Evolutionary conservation across 2,329 filamentous ascomycete species (phyloP).

Genomic region (Cladosporium austrohemisphaericum): DNA sequence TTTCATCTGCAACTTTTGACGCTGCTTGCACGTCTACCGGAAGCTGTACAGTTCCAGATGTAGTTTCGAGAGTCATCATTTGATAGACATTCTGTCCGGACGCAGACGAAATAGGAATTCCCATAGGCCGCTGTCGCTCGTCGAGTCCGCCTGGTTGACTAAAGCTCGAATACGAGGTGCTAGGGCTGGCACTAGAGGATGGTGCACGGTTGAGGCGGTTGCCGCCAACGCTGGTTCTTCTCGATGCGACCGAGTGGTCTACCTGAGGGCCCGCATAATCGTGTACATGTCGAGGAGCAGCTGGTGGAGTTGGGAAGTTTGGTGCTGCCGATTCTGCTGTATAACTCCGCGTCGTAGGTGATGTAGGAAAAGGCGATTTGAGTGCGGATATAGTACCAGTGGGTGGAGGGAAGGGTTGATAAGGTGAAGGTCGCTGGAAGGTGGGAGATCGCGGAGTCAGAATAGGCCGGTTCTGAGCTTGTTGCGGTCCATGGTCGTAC

Average conservation of each 20-base stretch:
- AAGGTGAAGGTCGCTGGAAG: conserved; percentile 48
- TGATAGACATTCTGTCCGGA: conserved; percentile 46
- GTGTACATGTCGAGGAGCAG: conserved; percentile 36
- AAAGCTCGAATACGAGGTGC: conserved; percentile 41
- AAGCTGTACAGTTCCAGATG: conserved; percentile 54
- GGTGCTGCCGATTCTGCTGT: conserved; percentile 45
- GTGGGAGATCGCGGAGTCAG: conserved; percentile 57
- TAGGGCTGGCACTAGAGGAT: conserved; percentile 43
- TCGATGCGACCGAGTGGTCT: conserved; percentile 37
- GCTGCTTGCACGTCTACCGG: conserved; percentile 77
- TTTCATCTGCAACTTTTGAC: conserved; percentile 79
- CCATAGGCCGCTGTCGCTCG: conserved; percentile 33
- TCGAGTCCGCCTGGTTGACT: conserved; percentile 6
- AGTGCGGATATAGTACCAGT: conserved; percentile 49
- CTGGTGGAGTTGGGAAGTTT: conserved; percentile 46
- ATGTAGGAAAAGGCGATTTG: conserved; percentile 46
- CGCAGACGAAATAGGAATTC: conserved; percentile 45
- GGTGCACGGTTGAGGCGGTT: conserved; percentile 20
- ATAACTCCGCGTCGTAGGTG: conserved; percentile 31
- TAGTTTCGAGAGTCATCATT: conserved; percentile 52
- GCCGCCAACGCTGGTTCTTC: conserved; percentile 34
- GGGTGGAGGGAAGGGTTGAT: conserved; percentile 42
- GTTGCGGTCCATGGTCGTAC: neutral
- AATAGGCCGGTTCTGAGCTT: conserved; percentile 41
- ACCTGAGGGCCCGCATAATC: conserved; percentile 34